Evolutionary conservation across 176 grass and related monocot genomes (phyloP).

Genomic region (sorghum (Sorghum bicolor)): Sorghum_bicolor_NCBIv3 NC_012878.2:52832501-52833000

Average conservation of each 20-base stretch:
- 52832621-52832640: background rate
- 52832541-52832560: background rate
- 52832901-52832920: background rate
- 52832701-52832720: background rate
- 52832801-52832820: background rate
- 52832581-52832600: background rate
- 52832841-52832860: background rate
- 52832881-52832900: background rate
- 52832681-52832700: background rate
- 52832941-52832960: background rate
- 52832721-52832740: too few relatives aligned
- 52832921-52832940: too few relatives aligned
- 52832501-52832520: background rate
- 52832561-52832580: background rate
- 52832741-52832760: too few relatives aligned
- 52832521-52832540: too few relatives aligned
- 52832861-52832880: background rate
- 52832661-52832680: background rate
- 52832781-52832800: background rate
- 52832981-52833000: background rate
- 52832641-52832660: background rate
- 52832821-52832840: background rate
- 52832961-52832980: background rate
- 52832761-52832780: too few relatives aligned
- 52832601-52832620: background rate